Base-by-base conservation (phyloP, 2,329 filamentous ascomycete species). In the Colletotrichum tabaci region DNA sequence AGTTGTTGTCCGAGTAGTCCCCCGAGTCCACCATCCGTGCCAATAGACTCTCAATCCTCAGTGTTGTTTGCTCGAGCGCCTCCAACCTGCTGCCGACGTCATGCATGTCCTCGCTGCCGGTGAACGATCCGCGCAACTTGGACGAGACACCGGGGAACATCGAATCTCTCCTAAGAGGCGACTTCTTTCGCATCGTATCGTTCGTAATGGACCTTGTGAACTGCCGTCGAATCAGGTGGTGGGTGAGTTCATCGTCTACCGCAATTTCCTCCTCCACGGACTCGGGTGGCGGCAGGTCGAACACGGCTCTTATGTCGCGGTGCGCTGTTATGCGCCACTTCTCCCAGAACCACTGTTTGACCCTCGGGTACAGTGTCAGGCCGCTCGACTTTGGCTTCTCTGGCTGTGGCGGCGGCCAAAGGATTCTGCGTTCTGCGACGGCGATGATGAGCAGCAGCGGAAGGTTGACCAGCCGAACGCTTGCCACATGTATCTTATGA, bases 401-500 rank as follows among this genome's bases (percentile, higher is more conserved):
- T 18, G 74, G 53, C 53, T 61, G 65, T 23, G 69, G 47, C 4
- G 65, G 77, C 56, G 78, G 81, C 92, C 93, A 94, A 18, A 95
- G 86, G 12, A 90, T 84, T 7, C 88, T 87, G 61, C 94, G 90
- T 80, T 97, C 94, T 73, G 91, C 87, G 23, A 91, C 82, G 21
- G 91, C 90, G 72, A 97, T 93, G 71, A 92, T 76, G 4, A 96
- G 86, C 2, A 97, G 85, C 6, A 95, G 84, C 0, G 94, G 94
- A 2, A 93, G 86, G 80, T 96, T 96, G 76, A 95, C 87, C 10
- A 91, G 83, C 47, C 93, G 90, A 26, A 96, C 92, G 12, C 89
- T 89, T 69, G 91, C 89, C 68, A 97, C 93, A 78, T 97, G 95
- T 77, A 96, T 93, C 82, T 96, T 96, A 84, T 97, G 94, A 79